Conservation (phyloP, 1,284 basidiomycete genomes). For the Hymenochaete sp. region DNA sequence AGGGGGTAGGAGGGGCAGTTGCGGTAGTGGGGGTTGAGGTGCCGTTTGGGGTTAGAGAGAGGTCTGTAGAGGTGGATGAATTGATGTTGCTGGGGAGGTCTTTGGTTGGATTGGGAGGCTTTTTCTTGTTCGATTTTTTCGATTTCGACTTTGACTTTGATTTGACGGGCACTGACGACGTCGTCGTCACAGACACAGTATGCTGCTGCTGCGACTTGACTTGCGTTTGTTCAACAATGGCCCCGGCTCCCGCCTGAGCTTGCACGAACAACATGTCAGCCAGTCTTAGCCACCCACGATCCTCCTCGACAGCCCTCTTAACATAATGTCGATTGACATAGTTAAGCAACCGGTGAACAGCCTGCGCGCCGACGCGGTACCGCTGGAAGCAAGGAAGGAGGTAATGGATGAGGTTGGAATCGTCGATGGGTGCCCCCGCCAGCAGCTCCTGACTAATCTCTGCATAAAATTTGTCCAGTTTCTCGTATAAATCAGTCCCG, state of each 20-base stretch:
- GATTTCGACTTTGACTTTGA: too few relatives aligned
- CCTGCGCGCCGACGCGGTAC: constrained; percentile 53
- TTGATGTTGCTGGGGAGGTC: too few relatives aligned
- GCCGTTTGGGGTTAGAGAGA: neutral
- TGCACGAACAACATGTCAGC: constrained; percentile 58
- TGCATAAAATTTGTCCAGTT: constrained; percentile 57
- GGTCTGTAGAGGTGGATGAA: too few relatives aligned
- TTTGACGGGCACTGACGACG: too few relatives aligned
- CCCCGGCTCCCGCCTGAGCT: constrained; percentile 42
- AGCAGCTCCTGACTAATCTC: constrained; percentile 51
- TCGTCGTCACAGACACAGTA: too few relatives aligned
- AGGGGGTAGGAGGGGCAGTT: constrained; percentile 49
- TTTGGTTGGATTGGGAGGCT: too few relatives aligned
- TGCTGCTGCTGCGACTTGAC: too few relatives aligned
- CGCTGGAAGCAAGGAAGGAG: constrained; percentile 61
- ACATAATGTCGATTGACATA: constrained; percentile 75
- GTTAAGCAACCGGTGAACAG: constrained; percentile 61
- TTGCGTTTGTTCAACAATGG: constrained; percentile 34
- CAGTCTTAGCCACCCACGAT: constrained; percentile 64
- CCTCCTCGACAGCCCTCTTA: constrained; percentile 66
- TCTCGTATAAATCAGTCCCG: constrained; percentile 62
- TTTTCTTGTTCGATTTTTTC: too few relatives aligned
- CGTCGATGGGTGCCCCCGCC: constrained; percentile 44
- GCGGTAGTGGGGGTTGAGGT: constrained; percentile 32
- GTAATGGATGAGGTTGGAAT: constrained; percentile 56